These are phyloP conservation scores for Fusarium globosum DNA, from an alignment of 2,329 filamentous ascomycete species.

Conservation along the genomic window DNA sequence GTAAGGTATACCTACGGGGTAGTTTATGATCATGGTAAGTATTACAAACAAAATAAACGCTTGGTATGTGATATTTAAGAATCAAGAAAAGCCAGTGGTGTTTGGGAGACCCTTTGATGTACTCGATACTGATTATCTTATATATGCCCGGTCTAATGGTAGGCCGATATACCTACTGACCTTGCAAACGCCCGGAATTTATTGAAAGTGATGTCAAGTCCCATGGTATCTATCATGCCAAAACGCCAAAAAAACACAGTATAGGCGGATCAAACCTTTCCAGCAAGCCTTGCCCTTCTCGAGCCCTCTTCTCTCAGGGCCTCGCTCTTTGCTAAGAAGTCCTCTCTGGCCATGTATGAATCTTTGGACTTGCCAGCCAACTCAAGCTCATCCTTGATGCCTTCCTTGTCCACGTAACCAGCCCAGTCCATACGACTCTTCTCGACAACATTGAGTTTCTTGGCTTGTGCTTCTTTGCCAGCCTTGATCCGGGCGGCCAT, in stretches of 20 bases:
- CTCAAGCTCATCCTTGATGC: slow-evolving; percentile 75
- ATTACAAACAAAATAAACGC: not conserved
- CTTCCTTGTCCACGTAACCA: slow-evolving; percentile 76
- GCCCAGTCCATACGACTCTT: slow-evolving; percentile 81
- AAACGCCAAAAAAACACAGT: slow-evolving; percentile 33
- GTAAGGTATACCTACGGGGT: not conserved
- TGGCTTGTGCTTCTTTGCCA: slow-evolving; percentile 63
- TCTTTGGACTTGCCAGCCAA: slow-evolving; percentile 73
- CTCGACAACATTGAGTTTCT: slow-evolving; percentile 77
- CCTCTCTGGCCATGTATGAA: slow-evolving; percentile 70
- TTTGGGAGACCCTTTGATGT: not conserved
- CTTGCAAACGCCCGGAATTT: not conserved
- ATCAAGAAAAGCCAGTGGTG: too few relatives aligned
- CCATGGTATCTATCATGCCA: slow-evolving; percentile 48
- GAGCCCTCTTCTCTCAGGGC: slow-evolving; percentile 70
- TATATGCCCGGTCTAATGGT: not conserved
- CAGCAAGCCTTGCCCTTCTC: slow-evolving; percentile 62
- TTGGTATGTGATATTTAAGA: not conserved
- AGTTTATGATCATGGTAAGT: not conserved
- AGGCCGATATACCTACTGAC: not conserved
- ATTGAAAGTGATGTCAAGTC: slow-evolving; percentile 8
- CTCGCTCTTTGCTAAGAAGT: slow-evolving; percentile 74
- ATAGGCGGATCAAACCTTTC: slow-evolving; percentile 39
- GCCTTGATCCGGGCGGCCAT: slow-evolving; percentile 61
- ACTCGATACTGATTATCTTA: not conserved